A percentile compares a stretch with the other conserved stretches of the same genome.
These are phyloP conservation scores for Phytophthora multivora DNA, from an alignment of 352 stramenopile species.

Conservation along the genomic window DNA sequence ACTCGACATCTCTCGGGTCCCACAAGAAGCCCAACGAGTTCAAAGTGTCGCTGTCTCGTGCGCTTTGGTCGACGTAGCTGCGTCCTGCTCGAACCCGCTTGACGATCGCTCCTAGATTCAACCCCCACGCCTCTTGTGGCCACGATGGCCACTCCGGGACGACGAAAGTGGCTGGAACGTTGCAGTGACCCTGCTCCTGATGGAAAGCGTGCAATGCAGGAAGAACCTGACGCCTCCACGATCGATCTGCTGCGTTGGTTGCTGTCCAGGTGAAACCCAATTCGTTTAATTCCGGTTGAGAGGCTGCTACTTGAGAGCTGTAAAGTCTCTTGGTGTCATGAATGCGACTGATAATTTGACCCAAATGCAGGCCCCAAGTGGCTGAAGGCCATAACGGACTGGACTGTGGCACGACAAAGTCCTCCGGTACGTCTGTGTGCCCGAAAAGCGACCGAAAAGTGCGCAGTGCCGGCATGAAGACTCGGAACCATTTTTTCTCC, in stretches of 20 bases:
- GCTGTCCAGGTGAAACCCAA: constrained; percentile 28
- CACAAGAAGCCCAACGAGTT: constrained; percentile 25
- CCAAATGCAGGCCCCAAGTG: constrained; percentile 28
- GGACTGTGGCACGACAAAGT: constrained; percentile 26
- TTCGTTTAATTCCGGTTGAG: constrained; percentile 19
- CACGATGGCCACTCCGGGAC: constrained; percentile 24
- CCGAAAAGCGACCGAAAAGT: constrained; percentile 28
- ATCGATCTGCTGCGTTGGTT: constrained; percentile 25
- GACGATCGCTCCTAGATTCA: constrained; percentile 33
- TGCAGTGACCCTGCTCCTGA: constrained; percentile 27
- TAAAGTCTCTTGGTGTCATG: constrained; percentile 28
- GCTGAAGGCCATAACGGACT: constrained; percentile 18
- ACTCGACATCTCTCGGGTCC: constrained; percentile 26
- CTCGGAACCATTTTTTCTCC: constrained; percentile 23
- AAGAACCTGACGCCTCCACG: constrained; percentile 30
- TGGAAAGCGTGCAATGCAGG: constrained; percentile 24
- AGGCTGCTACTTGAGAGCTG: constrained; percentile 13
- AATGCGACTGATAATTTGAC: constrained; percentile 23
- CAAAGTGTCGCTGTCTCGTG: constrained; percentile 10
- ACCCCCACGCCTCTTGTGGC: constrained; percentile 16
- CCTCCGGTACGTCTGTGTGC: constrained; percentile 22
- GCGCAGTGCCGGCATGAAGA: constrained; percentile 32
- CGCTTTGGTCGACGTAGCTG: constrained; percentile 20
- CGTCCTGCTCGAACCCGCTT: constrained; percentile 21
- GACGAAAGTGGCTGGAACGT: constrained; percentile 23